Evolutionary conservation across 805 yeast genomes (phyloP), one percentile per base, ranked within the genome.

Genomic region (Maudiozyma bulderi): DNA sequence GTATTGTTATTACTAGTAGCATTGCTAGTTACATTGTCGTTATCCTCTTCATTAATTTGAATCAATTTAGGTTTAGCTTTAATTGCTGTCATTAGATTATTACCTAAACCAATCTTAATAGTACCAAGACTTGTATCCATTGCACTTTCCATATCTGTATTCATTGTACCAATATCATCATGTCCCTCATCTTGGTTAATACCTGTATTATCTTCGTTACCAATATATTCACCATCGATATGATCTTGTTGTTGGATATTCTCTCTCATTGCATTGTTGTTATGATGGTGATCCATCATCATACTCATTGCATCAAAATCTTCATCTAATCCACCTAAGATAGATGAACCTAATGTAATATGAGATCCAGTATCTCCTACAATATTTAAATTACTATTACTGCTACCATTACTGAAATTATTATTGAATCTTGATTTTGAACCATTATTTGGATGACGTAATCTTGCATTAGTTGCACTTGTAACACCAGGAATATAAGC

Each of bases 401-500:
- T 35, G n/a, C 10, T 37, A 30, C 29, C 8, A 10, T 11, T n/a
- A 28, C 15, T 26, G 11, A 13, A 15, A 28, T 26, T 15, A 11
- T 11, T 3, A 15, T 10, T 14, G 6, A 39, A 11, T 8, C 13
- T n/a, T 9, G 39, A 15, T 2, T 20, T 15, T 28, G 28, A 8
- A 14, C 34, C n/a, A 14, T 37, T 9, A n/a, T 3, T 20, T 20
- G 26, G 26, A 20, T 20, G 26, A n/a, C n/a, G 37, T n/a, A 34
- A n/a, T 34, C 37, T 34, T n/a, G 37, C 39, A 15, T 33, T 14
- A 15, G 41, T 43, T 1, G 49, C 47, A 48, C 51, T 55, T 5
- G 89, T 86, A 43, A 89, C 96, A 37, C 97, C 97, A 0, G 97
- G 98, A 51, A 90, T 86, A 62, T 89, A 90, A 2, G 95, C 95